Base-by-base conservation (phyloP, 1,139 yeast species). In the Wickerhamomyces sp. region DNA sequence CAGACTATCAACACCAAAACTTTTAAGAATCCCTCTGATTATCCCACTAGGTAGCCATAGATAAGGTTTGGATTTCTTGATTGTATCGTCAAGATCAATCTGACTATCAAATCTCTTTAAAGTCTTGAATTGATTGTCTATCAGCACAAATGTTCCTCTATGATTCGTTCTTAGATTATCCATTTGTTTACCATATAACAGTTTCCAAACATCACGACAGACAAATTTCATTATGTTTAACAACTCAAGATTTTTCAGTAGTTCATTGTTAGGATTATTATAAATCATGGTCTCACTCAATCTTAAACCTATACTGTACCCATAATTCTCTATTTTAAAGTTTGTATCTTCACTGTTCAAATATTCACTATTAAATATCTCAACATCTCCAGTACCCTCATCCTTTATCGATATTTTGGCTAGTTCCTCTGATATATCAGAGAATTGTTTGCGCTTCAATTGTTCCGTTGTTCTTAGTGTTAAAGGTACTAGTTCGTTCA, bases 141-240 rank as follows among this genome's bases (percentile, higher is more conserved):
- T 79, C 44, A 88, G 69, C 34, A 88, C 94, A 65, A 82, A 88
- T 0, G 93, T 85, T 7, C 94, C 90, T 42, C 95, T 68, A 62
- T 93, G 98, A 62, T 93, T 93, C 1, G 99, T 93, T 53, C 95
- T 76, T 50, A 93, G 72, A 59, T 89, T 90, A 64, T 90, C 96
- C 73, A 93, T 88, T 65, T 87, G 97, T 64, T 90, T 93, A 40
- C 81, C 79, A 66, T 81, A 90, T 36, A 91, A 62, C 43, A 76
- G 68, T 56, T 78, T 80, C 98, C 98, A 91, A 34, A 91, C 84
- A 57, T 93, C 97, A 42, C 95, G 78, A 64, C 98, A 90, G 2
- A 91, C 79, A 60, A 89, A 90, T 66, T 91, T 91, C 90, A 91
- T 87, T 42, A 90, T 78, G 54, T 88, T 93, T 41, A 91, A 65